Conservation (phyloP, 306 rosid genomes). For the Casuarina equisetifolia region DNA sequence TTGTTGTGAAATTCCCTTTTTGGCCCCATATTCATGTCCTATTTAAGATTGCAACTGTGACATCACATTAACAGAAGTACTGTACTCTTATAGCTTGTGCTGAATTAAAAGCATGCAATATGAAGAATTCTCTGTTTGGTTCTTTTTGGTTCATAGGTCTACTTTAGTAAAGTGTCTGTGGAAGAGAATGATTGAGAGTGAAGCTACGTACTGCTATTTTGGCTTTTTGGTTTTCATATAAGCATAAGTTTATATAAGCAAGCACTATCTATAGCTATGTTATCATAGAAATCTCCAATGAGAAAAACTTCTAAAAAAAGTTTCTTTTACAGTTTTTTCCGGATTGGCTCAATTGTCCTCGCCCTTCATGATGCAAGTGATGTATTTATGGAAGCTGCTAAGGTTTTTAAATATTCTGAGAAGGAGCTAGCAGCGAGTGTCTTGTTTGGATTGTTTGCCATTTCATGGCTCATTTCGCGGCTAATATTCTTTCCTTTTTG, state of each 20-base stretch:
- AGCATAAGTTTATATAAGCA: conserved; percentile 8
- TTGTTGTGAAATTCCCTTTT: background rate
- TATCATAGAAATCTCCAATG: conserved; percentile 12
- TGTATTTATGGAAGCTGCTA: conserved; percentile 95
- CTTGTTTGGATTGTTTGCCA: conserved; percentile 74
- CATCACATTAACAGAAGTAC: background rate
- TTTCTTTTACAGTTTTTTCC: conserved; percentile 71
- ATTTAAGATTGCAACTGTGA: background rate
- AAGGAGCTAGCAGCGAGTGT: conserved; percentile 88
- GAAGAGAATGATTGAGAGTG: background rate
- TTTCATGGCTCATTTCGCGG: conserved; percentile 84
- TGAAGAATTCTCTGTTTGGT: background rate
- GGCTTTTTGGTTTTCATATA: background rate
- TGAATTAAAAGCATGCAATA: background rate
- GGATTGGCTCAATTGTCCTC: conserved; percentile 77
- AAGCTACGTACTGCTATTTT: background rate
- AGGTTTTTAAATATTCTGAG: conserved; percentile 90
- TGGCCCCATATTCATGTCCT: background rate
- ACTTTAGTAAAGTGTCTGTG: background rate
- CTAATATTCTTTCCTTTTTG: conserved; percentile 83
- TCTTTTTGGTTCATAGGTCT: background rate
- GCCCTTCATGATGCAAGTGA: conserved; percentile 97
- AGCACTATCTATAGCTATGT: conserved; percentile 12
- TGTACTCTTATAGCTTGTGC: background rate
- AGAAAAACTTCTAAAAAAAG: conserved; percentile 17